phyloP scores from a whole-genome alignment of 768 basidiomycete genomes.

The Trametes cingulata region DNA sequence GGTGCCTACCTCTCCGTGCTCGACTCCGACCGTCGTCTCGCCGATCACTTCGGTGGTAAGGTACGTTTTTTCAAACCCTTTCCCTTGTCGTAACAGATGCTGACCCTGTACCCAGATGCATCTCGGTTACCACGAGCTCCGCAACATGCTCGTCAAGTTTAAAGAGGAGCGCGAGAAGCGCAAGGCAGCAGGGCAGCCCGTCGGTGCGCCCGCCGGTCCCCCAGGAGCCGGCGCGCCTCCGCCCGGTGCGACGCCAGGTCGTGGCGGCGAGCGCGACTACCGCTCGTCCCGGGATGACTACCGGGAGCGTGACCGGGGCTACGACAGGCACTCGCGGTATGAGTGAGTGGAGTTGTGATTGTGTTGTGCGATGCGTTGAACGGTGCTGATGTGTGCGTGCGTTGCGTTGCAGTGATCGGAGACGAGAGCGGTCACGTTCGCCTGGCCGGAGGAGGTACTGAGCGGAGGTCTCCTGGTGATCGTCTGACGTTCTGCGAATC shows the following conservation, averaged over 20 bases:
- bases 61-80: slow-evolving; percentile 44
- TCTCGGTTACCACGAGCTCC: slow-evolving; percentile 96
- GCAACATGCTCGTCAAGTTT: slow-evolving; percentile 90
- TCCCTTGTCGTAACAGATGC: background rate
- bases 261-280: slow-evolving; percentile 51
- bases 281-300: slow-evolving; percentile 63
- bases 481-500: background rate
- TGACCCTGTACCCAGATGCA: slow-evolving; percentile 72
- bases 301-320: slow-evolving; percentile 59
- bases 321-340: slow-evolving; percentile 74
- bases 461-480: slow-evolving; percentile 3
- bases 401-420: slow-evolving; percentile 25
- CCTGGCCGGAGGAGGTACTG: slow-evolving; percentile 32
- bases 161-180: slow-evolving; percentile 86
- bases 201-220: slow-evolving; percentile 36
- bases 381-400: slow-evolving; percentile 9
- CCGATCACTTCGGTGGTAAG: slow-evolving; percentile 99
- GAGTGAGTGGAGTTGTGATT: slow-evolving; percentile 51
- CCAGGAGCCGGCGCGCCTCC: slow-evolving; percentile 33
- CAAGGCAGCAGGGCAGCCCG: slow-evolving; percentile 55
- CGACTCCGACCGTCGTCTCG: slow-evolving; percentile 96
- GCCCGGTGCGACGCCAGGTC: slow-evolving; percentile 41
- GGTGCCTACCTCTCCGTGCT: slow-evolving; percentile 98
- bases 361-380: background rate
- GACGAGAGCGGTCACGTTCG: slow-evolving; percentile 34